Evolutionary conservation across 1,284 basidiomycete species (phyloP).

Genomic region (Inonotus hispidus): DNA sequence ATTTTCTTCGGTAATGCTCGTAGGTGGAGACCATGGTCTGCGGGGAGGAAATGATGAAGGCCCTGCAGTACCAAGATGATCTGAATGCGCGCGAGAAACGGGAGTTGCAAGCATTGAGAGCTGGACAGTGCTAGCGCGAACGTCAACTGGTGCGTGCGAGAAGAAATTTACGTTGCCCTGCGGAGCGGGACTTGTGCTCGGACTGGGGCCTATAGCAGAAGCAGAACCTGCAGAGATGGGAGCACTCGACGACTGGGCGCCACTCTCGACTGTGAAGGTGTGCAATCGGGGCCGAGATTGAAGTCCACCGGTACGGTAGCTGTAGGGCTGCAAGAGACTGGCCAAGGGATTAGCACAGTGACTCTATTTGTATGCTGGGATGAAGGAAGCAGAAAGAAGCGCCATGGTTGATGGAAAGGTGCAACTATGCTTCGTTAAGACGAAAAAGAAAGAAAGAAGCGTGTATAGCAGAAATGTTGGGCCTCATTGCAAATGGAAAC

Average conservation of each 20-base stretch:
- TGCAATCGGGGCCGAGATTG: slow-evolving; percentile 3
- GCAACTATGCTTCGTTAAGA: not conserved
- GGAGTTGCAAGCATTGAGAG: slow-evolving; percentile 49
- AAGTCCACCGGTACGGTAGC: not conserved
- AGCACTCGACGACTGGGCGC: not conserved
- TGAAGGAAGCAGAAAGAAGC: not conserved
- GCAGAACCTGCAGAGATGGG: not conserved
- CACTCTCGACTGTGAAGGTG: slow-evolving; percentile 4
- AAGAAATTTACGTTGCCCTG: not conserved
- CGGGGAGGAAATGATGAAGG: slow-evolving; percentile 1
- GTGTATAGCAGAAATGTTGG: not conserved
- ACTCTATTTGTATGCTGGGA: not conserved
- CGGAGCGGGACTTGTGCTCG: not conserved
- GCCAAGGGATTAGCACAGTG: not conserved
- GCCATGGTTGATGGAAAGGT: not conserved
- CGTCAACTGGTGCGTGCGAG: slow-evolving; percentile 44
- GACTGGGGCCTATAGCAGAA: not conserved
- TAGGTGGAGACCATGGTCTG: not conserved
- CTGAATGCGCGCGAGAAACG: slow-evolving; percentile 15
- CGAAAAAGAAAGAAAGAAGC: not conserved
- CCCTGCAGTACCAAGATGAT: slow-evolving; percentile 1
- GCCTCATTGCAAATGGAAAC: not conserved
- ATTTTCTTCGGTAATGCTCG: not conserved
- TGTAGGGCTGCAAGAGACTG: slow-evolving; percentile 10
- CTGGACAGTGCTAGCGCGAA: slow-evolving; percentile 60